These are phyloP conservation scores for Suillus bovinus DNA, from an alignment of 768 basidiomycete species.

Conservation along the genomic window DNA sequence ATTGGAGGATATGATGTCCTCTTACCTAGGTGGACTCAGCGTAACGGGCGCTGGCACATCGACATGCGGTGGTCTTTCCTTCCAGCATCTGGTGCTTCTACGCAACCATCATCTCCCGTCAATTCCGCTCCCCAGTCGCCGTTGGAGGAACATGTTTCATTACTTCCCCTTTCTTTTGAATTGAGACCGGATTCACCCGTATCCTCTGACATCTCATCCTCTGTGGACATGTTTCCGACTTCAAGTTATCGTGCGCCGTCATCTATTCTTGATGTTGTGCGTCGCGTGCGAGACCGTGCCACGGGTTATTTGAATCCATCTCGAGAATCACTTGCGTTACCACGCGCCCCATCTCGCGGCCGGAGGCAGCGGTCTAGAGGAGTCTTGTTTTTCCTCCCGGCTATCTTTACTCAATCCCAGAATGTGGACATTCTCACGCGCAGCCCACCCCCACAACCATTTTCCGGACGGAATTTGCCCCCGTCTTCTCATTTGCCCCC, in stretches of 20 bases:
- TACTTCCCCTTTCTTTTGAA: conserved; percentile 67
- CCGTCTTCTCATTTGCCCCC: conserved; percentile 29
- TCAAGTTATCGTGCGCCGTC: conserved; percentile 36
- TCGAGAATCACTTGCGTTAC: conserved; percentile 36
- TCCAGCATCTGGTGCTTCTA: conserved; percentile 41
- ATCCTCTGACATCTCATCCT: conserved; percentile 46
- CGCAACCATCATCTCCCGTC: conserved; percentile 47
- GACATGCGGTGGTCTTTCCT: conserved; percentile 60
- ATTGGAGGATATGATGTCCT: conserved; percentile 78
- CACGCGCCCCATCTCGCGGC: conserved; percentile 50
- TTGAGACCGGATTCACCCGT: conserved; percentile 58
- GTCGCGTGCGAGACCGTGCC: conserved; percentile 58
- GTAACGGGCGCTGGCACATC: conserved; percentile 73
- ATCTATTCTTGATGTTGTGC: conserved; percentile 53
- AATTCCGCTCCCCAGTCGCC: conserved; percentile 49
- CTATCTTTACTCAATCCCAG: conserved; percentile 61
- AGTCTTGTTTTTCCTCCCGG: conserved; percentile 80
- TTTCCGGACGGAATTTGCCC: conserved; percentile 6
- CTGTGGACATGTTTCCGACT: conserved; percentile 43
- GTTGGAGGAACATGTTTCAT: conserved; percentile 47
- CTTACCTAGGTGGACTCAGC: conserved; percentile 70
- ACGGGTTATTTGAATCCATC: conserved; percentile 44
- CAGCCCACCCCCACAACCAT: conserved; percentile 32
- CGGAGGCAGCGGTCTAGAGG: conserved; percentile 54
- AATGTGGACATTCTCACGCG: conserved; percentile 30